Evolutionary conservation across 1,284 basidiomycete species (phyloP).

Genomic region (Apiotrichum laibachii): DNA sequence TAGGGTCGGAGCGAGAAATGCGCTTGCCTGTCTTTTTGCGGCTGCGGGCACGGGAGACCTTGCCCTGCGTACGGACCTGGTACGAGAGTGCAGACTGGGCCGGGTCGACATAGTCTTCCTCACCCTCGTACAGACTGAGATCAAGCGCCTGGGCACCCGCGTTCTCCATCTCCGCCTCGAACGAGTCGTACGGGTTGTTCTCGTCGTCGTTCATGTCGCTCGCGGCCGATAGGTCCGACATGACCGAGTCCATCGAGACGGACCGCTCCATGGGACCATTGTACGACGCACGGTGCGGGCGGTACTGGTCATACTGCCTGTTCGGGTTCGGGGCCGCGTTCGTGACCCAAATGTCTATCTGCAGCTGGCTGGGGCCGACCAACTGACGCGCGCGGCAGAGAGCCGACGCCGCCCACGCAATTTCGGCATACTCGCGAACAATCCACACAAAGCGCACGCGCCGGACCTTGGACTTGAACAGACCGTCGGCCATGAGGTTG

Average conservation of each 20-base stretch:
- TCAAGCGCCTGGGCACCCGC: slow-evolving; percentile 53
- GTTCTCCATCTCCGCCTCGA: slow-evolving; percentile 16
- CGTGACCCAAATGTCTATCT: slow-evolving; percentile 78
- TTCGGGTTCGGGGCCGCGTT: slow-evolving; percentile 45
- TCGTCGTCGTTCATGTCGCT: not conserved
- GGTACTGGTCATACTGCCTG: slow-evolving; percentile 36
- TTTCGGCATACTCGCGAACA: slow-evolving; percentile 74
- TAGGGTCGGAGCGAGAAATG: not conserved
- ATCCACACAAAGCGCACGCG: slow-evolving; percentile 81
- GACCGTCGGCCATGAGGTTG: slow-evolving; percentile 60
- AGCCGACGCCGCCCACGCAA: slow-evolving; percentile 74
- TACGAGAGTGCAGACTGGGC: slow-evolving; percentile 64
- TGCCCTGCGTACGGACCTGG: slow-evolving; percentile 66
- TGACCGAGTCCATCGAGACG: slow-evolving; percentile 45
- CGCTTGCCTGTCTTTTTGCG: slow-evolving; percentile 40
- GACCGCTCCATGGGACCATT: slow-evolving; percentile 48
- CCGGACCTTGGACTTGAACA: slow-evolving; percentile 49
- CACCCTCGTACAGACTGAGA: slow-evolving; percentile 77
- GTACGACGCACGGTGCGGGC: slow-evolving; percentile 54
- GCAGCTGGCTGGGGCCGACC: slow-evolving; percentile 60
- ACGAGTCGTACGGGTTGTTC: slow-evolving; percentile 47
- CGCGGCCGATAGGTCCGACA: slow-evolving; percentile 2
- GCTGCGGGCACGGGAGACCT: slow-evolving; percentile 61
- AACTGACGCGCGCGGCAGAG: slow-evolving; percentile 67
- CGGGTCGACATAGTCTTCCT: slow-evolving; percentile 68